These are phyloP conservation scores for Pichia paraexigua DNA, from an alignment of 805 yeast genomes.

Conservation along the genomic window DNA sequence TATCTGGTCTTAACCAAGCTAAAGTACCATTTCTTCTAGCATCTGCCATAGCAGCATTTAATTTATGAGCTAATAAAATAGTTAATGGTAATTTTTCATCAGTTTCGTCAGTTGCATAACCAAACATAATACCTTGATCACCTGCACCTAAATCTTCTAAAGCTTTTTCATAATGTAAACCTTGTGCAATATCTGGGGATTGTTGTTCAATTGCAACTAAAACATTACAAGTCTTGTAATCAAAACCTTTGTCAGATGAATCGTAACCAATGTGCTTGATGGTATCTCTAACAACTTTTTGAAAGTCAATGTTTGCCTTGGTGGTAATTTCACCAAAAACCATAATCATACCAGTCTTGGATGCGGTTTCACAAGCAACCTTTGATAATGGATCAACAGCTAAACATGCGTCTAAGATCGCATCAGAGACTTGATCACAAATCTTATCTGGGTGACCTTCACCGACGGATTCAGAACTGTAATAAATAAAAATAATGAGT, in stretches of 20 bases:
- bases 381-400: constrained; percentile 93
- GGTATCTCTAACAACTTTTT: constrained; percentile 95
- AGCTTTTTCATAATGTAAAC: constrained; percentile 93
- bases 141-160: constrained; percentile 99
- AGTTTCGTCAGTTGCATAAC: constrained; percentile 98
- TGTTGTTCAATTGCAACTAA: constrained; percentile 99
- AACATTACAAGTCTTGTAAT: constrained; percentile 98
- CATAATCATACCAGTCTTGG: constrained; percentile 99
- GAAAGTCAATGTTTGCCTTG: constrained; percentile 90
- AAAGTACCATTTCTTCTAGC: constrained; percentile 96
- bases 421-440: constrained; percentile 99
- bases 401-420: constrained; percentile 95
- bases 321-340: constrained; percentile 99
- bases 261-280: constrained; percentile 98
- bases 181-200: constrained; percentile 98
- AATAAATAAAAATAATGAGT: constrained; percentile 34
- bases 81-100: constrained; percentile 97
- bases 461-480: constrained; percentile 87
- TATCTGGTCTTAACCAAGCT: constrained; percentile 98
- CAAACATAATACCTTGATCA: constrained; percentile 99
- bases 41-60: constrained; percentile 92
- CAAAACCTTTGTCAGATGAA: constrained; percentile 91
- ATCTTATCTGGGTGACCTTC: constrained; percentile 94
- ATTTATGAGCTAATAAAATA: constrained; percentile 86
- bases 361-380: constrained; percentile 99